A percentile compares a stretch with the other conserved stretches of the same genome.
phyloP scores from a whole-genome alignment of 805 yeast species.

The Zygoascus biomembranicola region DNA sequence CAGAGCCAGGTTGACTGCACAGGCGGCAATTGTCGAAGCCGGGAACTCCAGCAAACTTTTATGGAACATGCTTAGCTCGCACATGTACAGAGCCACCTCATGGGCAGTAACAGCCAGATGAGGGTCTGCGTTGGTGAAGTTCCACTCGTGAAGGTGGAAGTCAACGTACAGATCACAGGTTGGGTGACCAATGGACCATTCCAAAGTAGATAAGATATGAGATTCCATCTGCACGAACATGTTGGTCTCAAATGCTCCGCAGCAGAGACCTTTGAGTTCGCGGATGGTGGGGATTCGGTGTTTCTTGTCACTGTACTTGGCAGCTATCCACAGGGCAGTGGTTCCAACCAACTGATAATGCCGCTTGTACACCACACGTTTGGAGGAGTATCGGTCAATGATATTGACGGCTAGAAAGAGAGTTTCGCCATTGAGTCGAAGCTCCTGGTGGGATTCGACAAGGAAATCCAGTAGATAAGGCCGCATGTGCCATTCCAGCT shows the following conservation, averaged over 20 bases:
- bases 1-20: conserved; percentile 29
- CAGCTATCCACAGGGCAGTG: conserved; percentile 87
- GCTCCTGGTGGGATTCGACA: conserved; percentile 53
- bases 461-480: conserved; percentile 71
- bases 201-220: conserved; percentile 61
- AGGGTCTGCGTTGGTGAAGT: not conserved
- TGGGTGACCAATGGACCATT: conserved; percentile 66
- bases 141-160: not conserved
- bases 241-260: conserved; percentile 50
- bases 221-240: conserved; percentile 70
- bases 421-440: conserved; percentile 56
- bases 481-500: conserved; percentile 65
- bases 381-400: conserved; percentile 87
- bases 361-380: conserved; percentile 71
- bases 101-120: not conserved
- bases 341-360: conserved; percentile 89
- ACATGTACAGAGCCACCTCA: conserved; percentile 27
- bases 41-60: conserved; percentile 22
- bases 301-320: conserved; percentile 73
- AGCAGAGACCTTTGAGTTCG: conserved; percentile 67
- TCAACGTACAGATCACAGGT: conserved; percentile 40
- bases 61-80: conserved; percentile 30
- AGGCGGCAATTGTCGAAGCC: conserved; percentile 28
- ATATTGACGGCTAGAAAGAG: conserved; percentile 62
- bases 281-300: conserved; percentile 64